Percentiles rank a stretch among this genome's conserved stretches.
These are phyloP conservation scores for Ampelomyces quisqualis DNA, from an alignment of 2,329 filamentous ascomycete species.

Conservation along the genomic window DNA sequence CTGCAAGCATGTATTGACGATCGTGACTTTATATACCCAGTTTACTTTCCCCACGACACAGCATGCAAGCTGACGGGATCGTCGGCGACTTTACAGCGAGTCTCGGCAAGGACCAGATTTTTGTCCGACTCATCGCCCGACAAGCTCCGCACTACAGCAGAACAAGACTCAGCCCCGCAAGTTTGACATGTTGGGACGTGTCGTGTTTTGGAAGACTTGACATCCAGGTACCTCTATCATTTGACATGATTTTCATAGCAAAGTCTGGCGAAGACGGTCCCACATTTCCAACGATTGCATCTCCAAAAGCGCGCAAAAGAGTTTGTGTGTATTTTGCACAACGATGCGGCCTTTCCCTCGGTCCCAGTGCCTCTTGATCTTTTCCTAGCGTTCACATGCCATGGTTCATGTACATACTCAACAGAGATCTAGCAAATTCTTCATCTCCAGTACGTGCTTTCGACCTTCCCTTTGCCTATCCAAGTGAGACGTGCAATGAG, in stretches of 20 bases:
- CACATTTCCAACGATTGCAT: neutral
- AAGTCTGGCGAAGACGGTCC: neutral
- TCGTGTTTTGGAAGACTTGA: neutral
- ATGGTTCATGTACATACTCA: conserved; percentile 1
- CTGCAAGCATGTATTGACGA: conserved; percentile 21
- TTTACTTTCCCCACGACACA: conserved; percentile 12
- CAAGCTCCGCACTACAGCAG: neutral
- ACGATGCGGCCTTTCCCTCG: neutral
- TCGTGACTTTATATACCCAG: conserved; percentile 35
- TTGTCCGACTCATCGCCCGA: neutral
- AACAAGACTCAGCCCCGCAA: neutral
- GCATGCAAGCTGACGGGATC: neutral
- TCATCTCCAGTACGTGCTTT: too few relatives aligned
- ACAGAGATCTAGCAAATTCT: too few relatives aligned
- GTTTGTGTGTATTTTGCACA: neutral
- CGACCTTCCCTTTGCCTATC: too few relatives aligned
- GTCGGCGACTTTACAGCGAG: neutral
- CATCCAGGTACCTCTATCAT: neutral
- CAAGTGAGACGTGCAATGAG: too few relatives aligned
- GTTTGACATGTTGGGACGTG: neutral
- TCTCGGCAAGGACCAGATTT: neutral
- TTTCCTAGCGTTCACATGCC: neutral
- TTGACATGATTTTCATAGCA: neutral
- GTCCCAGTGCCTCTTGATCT: neutral
- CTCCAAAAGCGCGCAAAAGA: neutral